phyloP scores from a whole-genome alignment of 331 rosid species.

The Malus hybrid region DNA sequence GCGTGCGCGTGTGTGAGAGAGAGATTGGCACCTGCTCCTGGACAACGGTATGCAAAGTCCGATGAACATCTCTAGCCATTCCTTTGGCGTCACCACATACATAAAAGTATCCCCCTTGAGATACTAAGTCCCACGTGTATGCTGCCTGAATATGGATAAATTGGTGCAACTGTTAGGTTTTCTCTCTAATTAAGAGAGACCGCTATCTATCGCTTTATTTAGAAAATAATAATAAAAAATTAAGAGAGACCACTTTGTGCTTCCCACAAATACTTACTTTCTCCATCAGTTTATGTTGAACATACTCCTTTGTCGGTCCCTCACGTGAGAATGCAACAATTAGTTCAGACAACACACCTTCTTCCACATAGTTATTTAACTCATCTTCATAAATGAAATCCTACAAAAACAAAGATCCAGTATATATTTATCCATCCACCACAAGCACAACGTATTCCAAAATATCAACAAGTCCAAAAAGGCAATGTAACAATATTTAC shows the following conservation, averaged over 20 bases:
- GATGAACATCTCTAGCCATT: constrained; percentile 92
- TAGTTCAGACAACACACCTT: constrained; percentile 70
- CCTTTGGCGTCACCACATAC: constrained; percentile 99
- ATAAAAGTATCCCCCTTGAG: constrained; percentile 76
- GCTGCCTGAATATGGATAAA: constrained; percentile 50
- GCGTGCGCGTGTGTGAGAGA: background rate
- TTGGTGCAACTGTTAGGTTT: constrained; percentile 6
- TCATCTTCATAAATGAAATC: constrained; percentile 90
- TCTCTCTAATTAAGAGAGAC: background rate
- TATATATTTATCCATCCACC: constrained; percentile 9
- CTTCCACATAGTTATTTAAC: constrained; percentile 60
- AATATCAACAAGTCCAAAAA: background rate
- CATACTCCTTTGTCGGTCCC: constrained; percentile 81
- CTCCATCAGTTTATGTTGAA: constrained; percentile 81
- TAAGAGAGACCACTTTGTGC: background rate
- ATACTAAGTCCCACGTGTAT: constrained; percentile 56
- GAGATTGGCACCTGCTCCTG: constrained; percentile 53
- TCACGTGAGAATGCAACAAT: constrained; percentile 85
- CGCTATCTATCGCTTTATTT: background rate
- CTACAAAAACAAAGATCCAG: constrained; percentile 33
- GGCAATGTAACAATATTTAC: constrained; percentile 21
- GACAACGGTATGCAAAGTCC: constrained; percentile 72
- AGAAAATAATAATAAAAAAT: no score
- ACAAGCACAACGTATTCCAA: background rate
- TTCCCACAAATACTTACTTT: constrained; percentile 37